A percentile compares a stretch with the other conserved stretches of the same genome.
Evolutionary conservation across 2,329 filamentous ascomycete species (phyloP).

Genomic region (Pseudogymnoascus sp.): DNA sequence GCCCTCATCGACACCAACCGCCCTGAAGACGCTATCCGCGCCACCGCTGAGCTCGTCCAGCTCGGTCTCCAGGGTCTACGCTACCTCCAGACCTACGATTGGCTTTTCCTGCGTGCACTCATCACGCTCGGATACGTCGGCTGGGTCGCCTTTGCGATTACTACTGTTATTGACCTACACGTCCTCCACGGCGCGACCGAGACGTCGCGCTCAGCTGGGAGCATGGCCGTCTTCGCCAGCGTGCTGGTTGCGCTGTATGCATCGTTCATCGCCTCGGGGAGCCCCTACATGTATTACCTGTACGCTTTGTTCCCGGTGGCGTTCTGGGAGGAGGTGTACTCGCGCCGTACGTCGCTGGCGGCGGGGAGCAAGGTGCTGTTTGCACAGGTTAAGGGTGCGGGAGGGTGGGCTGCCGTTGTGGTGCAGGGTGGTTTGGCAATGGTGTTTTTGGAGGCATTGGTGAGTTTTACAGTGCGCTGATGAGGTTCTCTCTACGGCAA

Average conservation of each 20-base stretch:
- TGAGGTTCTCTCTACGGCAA: background rate
- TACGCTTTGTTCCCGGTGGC: conserved; percentile 88
- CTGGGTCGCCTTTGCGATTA: conserved; percentile 89
- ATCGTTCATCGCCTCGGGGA: conserved; percentile 70
- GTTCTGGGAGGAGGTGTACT: conserved; percentile 95
- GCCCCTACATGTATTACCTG: conserved; percentile 75
- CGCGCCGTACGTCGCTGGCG: conserved; percentile 59
- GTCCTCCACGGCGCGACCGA: conserved; percentile 65
- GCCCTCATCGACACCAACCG: conserved; percentile 56
- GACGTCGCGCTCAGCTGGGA: conserved; percentile 52
- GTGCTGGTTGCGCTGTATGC: conserved; percentile 68
- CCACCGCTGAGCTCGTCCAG: conserved; percentile 69
- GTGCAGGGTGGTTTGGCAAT: conserved; percentile 62
- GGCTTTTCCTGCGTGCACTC: conserved; percentile 84
- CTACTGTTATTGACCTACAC: conserved; percentile 80
- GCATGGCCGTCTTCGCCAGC: conserved; percentile 63
- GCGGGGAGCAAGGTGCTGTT: conserved; percentile 63
- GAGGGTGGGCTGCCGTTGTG: conserved; percentile 48
- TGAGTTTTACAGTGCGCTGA: conserved; percentile 39
- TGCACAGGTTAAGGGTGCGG: conserved; percentile 53
- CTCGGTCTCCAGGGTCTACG: conserved; percentile 73
- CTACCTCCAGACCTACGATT: conserved; percentile 97
- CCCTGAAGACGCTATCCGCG: conserved; percentile 69
- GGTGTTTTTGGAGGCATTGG: conserved; percentile 68
- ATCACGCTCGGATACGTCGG: conserved; percentile 88